A percentile compares a stretch with the other conserved stretches of the same genome.
phyloP scores from a whole-genome alignment of 768 basidiomycete genomes.

The Boletus sp. region DNA sequence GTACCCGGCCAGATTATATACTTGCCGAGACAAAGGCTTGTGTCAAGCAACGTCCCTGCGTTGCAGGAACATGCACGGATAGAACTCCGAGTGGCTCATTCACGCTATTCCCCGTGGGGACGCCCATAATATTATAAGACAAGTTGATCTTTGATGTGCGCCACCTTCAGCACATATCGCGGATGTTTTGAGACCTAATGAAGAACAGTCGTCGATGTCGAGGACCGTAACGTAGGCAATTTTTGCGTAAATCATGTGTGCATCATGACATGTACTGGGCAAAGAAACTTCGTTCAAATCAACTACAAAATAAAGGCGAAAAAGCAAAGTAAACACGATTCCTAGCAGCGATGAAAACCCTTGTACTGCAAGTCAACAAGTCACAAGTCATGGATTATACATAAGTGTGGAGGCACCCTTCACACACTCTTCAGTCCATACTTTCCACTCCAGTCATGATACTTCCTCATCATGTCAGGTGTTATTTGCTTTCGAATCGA shows the following conservation, averaged over 20 bases:
- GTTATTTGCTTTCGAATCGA: conserved; percentile 83
- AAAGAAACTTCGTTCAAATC: not conserved
- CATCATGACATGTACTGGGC: not conserved
- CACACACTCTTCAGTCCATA: conserved; percentile 23
- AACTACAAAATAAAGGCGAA: not conserved
- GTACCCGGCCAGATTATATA: not conserved
- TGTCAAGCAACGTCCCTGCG: not conserved
- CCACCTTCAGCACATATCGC: too few relatives aligned
- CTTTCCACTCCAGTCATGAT: conserved; percentile 62
- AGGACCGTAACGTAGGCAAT: not conserved
- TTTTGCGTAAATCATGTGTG: too few relatives aligned
- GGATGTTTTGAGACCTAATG: too few relatives aligned
- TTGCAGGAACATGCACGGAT: not conserved
- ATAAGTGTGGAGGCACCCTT: not conserved
- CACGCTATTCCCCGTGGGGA: not conserved
- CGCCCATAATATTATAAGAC: not conserved
- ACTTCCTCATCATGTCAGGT: conserved; percentile 68
- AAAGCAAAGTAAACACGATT: not conserved
- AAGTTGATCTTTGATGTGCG: not conserved
- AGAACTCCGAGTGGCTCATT: conserved; percentile 3
- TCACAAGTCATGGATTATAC: too few relatives aligned
- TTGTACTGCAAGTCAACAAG: not conserved
- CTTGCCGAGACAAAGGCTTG: conserved; percentile 5
- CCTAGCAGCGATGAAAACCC: not conserved
- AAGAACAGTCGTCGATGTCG: too few relatives aligned